Evolutionary conservation across 768 basidiomycete species (phyloP).

Genomic region (Leucosporidium creatinivorum): DNA sequence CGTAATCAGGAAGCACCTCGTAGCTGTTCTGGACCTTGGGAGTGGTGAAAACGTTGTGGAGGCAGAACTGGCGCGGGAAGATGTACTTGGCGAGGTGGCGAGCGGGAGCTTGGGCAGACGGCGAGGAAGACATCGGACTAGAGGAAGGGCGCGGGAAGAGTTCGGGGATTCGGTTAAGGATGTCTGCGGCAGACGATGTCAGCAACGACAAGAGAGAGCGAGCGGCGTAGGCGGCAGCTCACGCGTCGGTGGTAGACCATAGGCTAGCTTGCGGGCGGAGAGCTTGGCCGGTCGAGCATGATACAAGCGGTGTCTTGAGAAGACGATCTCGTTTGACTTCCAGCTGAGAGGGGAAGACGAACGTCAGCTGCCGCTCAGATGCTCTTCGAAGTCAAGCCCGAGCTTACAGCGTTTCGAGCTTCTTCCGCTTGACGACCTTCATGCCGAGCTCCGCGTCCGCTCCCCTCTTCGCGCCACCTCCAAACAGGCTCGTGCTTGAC

Average conservation of each 20-base stretch:
- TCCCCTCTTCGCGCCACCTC: not conserved
- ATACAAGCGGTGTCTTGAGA: slow-evolving; percentile 53
- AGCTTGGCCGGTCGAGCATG: slow-evolving; percentile 53
- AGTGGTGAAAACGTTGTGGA: slow-evolving; percentile 62
- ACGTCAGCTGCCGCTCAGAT: not conserved
- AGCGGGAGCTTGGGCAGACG: slow-evolving; percentile 22
- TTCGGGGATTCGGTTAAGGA: slow-evolving; percentile 8
- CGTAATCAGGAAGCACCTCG: slow-evolving; percentile 8
- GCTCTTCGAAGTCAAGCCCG: not conserved
- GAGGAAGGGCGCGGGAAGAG: slow-evolving; percentile 2
- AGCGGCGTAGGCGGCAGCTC: slow-evolving; percentile 30
- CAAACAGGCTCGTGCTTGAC: not conserved
- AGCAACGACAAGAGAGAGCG: not conserved
- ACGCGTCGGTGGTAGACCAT: slow-evolving; percentile 68
- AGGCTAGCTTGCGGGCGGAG: slow-evolving; percentile 45
- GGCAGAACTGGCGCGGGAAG: slow-evolving; percentile 69
- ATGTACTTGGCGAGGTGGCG: slow-evolving; percentile 72
- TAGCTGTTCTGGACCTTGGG: slow-evolving; percentile 39
- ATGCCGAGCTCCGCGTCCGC: not conserved
- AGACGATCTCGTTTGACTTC: slow-evolving; percentile 1
- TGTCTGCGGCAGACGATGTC: slow-evolving; percentile 4
- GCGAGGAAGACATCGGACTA: not conserved
- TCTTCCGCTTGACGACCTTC: not conserved
- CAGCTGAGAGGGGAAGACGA: not conserved
- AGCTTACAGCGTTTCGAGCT: slow-evolving; percentile 7